Base-by-base conservation (phyloP, 2,329 filamentous ascomycete genomes). In the Podosphaera xanthii region DNA sequence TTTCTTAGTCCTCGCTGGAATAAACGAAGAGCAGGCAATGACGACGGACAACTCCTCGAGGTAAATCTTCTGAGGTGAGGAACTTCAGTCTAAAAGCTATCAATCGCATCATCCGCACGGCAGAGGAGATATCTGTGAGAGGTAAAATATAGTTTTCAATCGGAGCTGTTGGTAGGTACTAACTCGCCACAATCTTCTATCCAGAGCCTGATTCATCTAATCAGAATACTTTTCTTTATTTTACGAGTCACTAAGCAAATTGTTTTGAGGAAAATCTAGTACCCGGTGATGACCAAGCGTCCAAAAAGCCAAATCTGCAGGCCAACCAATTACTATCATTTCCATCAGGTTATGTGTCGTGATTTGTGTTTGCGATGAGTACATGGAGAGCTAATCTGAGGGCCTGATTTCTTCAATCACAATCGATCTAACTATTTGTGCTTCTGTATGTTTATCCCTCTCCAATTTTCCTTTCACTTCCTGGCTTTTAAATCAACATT, bases 341-440 rank as follows among this genome's bases (percentile, higher is more conserved):
- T 66, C 57, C 58, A 56, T 61, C 53, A 33, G 63, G 58, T 60
- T 59, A 53, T 60, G 55, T 53, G 59, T 56, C 57, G 59, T 57
- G 60, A 66, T 57, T 64, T 68, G 68, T 62, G 69, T 70, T 70
- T 59, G 65, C 67, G 58, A 68, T 70, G 69, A 70, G 65, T 69
- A 70, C 69, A 67, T 62, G 69, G 69, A 70, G 69, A 70, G 69
- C 69, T 70, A 61, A 70, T 70, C 69, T 70, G 69, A 70, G 69
- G 69, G 68, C 64, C 22, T 22, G 22, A 22, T 22, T 22, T 12
- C 6, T 52, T 52, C 48, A 22, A 22, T 22, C 22, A 22, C 22
- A 22, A 22, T 22, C 22, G 22, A 22, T 22, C 22, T 22, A 22
- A 22, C 22, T 22, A 22, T 22, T 22, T 22, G 22, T 22, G 22